Evolutionary conservation across 371 early-diverging fungal species (phyloP), one percentile per base, ranked within the genome.

Genomic region (Mucor racemosus): DNA sequence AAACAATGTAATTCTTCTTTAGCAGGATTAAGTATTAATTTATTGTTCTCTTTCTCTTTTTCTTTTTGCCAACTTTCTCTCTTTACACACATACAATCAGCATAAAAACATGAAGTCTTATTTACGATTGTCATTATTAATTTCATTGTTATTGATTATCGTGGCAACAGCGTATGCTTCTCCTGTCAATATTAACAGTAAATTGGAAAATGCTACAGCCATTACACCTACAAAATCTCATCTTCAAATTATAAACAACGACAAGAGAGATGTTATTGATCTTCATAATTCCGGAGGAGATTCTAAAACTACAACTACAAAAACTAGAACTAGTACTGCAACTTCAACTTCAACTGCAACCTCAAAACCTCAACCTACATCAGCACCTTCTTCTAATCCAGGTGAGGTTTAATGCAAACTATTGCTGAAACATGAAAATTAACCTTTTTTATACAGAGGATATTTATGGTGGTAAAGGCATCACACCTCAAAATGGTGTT

Each of bases 401-500:
- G 54, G 68, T 68, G 63, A 36, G 21, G 7, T 21, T 19, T 60
- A 4, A 21, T 40, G 33, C 10, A 40, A 13, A 11, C 8, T 17
- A 41, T 1, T 21, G n/a, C 8, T 11, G 11, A 38, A 38, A 10
- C 5, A 8, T 58, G 5, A 5, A 13, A 34, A 53, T 48, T 31
- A 53, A 19, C 15, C 21, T n/a, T 31, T 14, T n/a, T n/a, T 21
- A 38, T 42, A 19, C 60, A 71, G 72, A 39, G 50, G 58, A 42
- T 7, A 65, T 72, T 4, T 72, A 72, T 53, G 72, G 72, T 6
- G 58, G 66, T 15, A 41, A 26, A 15, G 64, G 59, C 8, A 70
- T 80, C 14, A 77, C 80, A 1, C 66, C 76, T 4, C 71, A 77
- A 53, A 70, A 72, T 33, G 77, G 74, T 39, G 74, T 75, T 7